Percentiles rank a stretch among this genome's conserved stretches.
Conservation (phyloP, 2,329 filamentous ascomycete species). For the Xylaria sp. region DNA sequence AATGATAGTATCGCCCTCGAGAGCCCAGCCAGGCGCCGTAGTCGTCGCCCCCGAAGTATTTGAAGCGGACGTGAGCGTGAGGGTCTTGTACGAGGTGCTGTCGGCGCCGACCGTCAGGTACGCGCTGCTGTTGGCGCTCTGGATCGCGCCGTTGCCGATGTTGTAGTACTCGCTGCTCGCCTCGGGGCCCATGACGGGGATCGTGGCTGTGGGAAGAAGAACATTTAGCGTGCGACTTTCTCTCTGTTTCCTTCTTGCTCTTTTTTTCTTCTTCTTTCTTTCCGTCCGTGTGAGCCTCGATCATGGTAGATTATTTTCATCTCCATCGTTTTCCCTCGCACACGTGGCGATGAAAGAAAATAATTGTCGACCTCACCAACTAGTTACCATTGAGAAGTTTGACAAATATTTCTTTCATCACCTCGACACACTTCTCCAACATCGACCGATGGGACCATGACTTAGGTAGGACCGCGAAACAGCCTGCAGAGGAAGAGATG, state of each 20-base stretch:
- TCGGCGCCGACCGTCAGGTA: slow-evolving; percentile 62
- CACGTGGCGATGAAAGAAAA: too few relatives aligned
- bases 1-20: slow-evolving; percentile 55
- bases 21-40: slow-evolving; percentile 61
- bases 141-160: slow-evolving; percentile 59
- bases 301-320: too few relatives aligned
- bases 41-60: slow-evolving; percentile 45
- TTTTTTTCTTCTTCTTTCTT: background rate
- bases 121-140: slow-evolving; percentile 59
- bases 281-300: too few relatives aligned
- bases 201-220: slow-evolving; percentile 47
- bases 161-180: slow-evolving; percentile 60
- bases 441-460: background rate
- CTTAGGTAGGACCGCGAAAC: background rate
- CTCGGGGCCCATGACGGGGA: slow-evolving; percentile 64
- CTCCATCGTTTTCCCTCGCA: too few relatives aligned
- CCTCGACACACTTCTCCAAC: background rate
- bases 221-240: too few relatives aligned
- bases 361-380: too few relatives aligned
- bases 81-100: slow-evolving; percentile 63
- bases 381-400: too few relatives aligned
- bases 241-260: too few relatives aligned
- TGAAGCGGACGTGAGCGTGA: slow-evolving; percentile 52
- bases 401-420: too few relatives aligned
- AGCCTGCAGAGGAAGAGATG: too few relatives aligned